These are phyloP conservation scores for Limonium bicolor DNA, from an alignment of 148 eudicot genomes.

Conservation along the genomic window DNA sequence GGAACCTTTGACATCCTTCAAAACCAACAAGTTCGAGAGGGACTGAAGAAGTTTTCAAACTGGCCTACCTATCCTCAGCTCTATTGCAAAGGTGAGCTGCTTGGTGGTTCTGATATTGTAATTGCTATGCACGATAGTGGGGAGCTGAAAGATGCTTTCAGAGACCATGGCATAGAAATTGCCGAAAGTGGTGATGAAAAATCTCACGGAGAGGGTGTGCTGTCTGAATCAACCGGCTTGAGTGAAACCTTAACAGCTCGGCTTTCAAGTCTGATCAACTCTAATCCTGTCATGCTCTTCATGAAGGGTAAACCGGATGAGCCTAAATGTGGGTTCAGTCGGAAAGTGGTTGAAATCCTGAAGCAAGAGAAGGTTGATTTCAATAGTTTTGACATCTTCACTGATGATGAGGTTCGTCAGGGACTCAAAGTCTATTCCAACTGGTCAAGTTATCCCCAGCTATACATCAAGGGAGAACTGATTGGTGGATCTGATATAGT, in stretches of 20 bases:
- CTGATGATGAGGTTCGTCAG: conserved; percentile 83
- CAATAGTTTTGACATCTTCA: conserved; percentile 61
- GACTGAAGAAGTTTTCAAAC: conserved; percentile 79
- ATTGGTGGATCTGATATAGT: conserved; percentile 94
- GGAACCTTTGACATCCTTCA: conserved; percentile 84
- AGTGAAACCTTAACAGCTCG: conserved; percentile 37
- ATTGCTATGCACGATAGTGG: conserved; percentile 84
- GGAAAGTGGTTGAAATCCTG: conserved; percentile 86
- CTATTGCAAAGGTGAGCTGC: conserved; percentile 83
- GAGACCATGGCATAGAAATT: conserved; percentile 37
- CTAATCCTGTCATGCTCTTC: conserved; percentile 66
- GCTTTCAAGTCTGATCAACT: conserved; percentile 34
- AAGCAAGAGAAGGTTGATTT: conserved; percentile 52
- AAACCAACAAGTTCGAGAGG: conserved; percentile 69
- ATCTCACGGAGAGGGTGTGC: conserved; percentile 25
- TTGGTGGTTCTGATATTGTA: conserved; percentile 79
- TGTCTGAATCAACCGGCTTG: conserved; percentile 51
- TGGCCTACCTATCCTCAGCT: conserved; percentile 99
- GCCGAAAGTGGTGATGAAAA: conserved; percentile 15
- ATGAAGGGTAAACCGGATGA: conserved; percentile 94
- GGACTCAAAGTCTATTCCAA: conserved; percentile 88
- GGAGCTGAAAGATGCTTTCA: conserved; percentile 59
- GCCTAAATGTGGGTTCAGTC: conserved; percentile 87
- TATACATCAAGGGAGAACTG: conserved; percentile 84
- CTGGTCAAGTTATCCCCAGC: conserved; percentile 99